These are phyloP conservation scores for Trypanosoma vivax DNA, from an alignment of 208 protist species.

Conservation along the genomic window DNA sequence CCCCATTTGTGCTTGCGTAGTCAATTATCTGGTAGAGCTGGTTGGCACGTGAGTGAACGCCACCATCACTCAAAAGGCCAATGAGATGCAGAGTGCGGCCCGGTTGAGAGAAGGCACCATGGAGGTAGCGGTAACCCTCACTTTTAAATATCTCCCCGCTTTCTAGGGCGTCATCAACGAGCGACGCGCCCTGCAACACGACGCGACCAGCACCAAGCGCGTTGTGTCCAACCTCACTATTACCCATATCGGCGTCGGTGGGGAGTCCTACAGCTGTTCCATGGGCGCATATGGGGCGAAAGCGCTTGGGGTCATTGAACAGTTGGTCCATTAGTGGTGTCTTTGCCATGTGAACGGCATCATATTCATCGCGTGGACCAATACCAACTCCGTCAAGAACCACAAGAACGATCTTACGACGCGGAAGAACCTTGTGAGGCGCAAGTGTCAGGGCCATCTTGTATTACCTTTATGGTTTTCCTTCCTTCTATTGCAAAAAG, in stretches of 20 bases:
- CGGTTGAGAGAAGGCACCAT: conserved; percentile 64
- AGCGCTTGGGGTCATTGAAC: conserved; percentile 39
- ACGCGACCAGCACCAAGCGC: conserved; percentile 91
- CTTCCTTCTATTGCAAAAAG: background rate
- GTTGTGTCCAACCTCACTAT: conserved; percentile 96
- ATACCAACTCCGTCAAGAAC: conserved; percentile 89
- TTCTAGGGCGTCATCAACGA: conserved; percentile 89
- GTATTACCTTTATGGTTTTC: background rate
- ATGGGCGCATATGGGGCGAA: conserved; percentile 90
- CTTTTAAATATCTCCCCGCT: conserved; percentile 82
- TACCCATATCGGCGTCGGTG: conserved; percentile 93
- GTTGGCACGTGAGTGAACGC: conserved; percentile 91
- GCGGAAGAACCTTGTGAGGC: conserved; percentile 58
- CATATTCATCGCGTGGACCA: conserved; percentile 83
- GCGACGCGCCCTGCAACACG: conserved; percentile 89
- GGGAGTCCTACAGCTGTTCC: conserved; percentile 91
- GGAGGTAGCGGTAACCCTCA: conserved; percentile 87
- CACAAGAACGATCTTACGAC: conserved; percentile 76
- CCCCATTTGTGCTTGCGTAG: conserved; percentile 69
- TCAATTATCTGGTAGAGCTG: conserved; percentile 89
- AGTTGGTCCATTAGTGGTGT: conserved; percentile 81
- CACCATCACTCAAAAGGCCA: conserved; percentile 91
- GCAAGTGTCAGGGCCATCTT: conserved; percentile 53
- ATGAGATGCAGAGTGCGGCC: conserved; percentile 89
- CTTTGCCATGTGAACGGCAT: conserved; percentile 88